These are phyloP conservation scores for Epichloe festucae DNA, from an alignment of 2,329 filamentous ascomycete genomes.

Conservation along the genomic window DNA sequence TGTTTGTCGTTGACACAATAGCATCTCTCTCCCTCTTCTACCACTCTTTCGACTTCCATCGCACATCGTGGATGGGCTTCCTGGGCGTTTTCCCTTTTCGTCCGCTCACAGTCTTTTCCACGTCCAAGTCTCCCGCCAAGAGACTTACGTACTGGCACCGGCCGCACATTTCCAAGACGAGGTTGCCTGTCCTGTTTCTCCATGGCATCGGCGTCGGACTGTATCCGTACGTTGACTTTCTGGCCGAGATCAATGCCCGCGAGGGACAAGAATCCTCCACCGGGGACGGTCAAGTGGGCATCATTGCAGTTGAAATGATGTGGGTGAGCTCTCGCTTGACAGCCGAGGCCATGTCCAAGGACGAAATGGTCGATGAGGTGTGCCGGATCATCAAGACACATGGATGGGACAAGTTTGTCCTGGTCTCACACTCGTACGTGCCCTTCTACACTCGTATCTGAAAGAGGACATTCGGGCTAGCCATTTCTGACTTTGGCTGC, in stretches of 20 bases:
- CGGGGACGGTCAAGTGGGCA: conserved; percentile 36
- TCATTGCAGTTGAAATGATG: conserved; percentile 46
- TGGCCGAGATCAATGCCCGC: conserved; percentile 35
- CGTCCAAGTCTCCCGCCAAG: conserved; percentile 31
- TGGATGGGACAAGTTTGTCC: conserved; percentile 36
- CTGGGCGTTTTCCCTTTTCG: conserved; percentile 40
- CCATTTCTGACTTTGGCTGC: too few species aligned
- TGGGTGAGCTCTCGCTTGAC: conserved; percentile 46
- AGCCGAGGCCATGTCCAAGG: conserved; percentile 29
- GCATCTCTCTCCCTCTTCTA: conserved; percentile 21
- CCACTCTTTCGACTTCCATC: conserved; percentile 34
- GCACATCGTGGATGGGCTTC: conserved; percentile 19
- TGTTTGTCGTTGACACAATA: conserved; percentile 33
- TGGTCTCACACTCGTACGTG: conserved; percentile 34
- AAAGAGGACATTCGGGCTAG: too few species aligned
- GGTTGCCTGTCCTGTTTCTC: conserved; percentile 46
- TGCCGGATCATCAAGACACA: conserved; percentile 36
- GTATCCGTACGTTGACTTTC: conserved; percentile 41
- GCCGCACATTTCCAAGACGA: conserved; percentile 43
- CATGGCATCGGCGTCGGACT: conserved; percentile 45
- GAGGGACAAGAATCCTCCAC: conserved; percentile 13
- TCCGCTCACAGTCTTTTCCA: conserved; percentile 32
- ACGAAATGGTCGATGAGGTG: conserved; percentile 39
- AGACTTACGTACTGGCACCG: conserved; percentile 46
- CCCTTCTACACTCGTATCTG: neutral